Evolutionary conservation across 768 basidiomycete species (phyloP).

Genomic region (Termitomyces sp.): DNA sequence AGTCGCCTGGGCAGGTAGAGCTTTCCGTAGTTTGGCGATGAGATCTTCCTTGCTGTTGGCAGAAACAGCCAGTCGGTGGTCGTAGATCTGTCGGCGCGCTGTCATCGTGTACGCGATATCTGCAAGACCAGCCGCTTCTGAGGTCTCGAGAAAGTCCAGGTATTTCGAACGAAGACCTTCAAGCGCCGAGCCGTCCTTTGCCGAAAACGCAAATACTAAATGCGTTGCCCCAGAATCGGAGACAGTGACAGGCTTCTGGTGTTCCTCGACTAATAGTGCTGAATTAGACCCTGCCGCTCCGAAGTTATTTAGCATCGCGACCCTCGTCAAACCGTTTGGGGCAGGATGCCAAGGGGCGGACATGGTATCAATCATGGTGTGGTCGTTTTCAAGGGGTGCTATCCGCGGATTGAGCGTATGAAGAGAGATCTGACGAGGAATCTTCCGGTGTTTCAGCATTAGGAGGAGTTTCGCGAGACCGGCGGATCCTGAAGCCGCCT

Average conservation of each 20-base stretch:
- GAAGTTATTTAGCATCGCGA: conserved; percentile 72
- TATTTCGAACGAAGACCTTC: conserved; percentile 47
- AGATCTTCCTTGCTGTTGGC: conserved; percentile 47
- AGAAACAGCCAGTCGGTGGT: conserved; percentile 50
- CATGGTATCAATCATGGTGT: conserved; percentile 45
- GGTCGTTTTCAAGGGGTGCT: conserved; percentile 43
- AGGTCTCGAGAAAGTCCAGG: conserved; percentile 44
- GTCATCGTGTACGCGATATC: conserved; percentile 69
- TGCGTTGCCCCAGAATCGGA: conserved; percentile 14
- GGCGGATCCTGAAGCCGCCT: conserved; percentile 73
- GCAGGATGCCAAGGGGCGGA: conserved; percentile 42
- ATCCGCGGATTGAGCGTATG: conserved; percentile 56
- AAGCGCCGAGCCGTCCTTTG: conserved; percentile 49
- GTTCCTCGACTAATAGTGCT: conserved; percentile 60
- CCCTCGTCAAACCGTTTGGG: conserved; percentile 33
- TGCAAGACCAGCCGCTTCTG: conserved; percentile 28
- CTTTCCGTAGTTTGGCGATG: conserved; percentile 37
- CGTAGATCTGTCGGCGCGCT: conserved; percentile 58
- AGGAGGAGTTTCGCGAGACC: conserved; percentile 70
- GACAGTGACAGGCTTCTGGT: background rate
- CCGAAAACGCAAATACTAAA: conserved; percentile 61
- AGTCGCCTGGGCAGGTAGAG: conserved; percentile 30
- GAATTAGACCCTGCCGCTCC: conserved; percentile 75
- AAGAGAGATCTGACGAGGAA: conserved; percentile 63
- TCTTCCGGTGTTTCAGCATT: conserved; percentile 56